Evolutionary conservation across 441 rosid species (phyloP).

Genomic region (Adansonia gregorii): DNA sequence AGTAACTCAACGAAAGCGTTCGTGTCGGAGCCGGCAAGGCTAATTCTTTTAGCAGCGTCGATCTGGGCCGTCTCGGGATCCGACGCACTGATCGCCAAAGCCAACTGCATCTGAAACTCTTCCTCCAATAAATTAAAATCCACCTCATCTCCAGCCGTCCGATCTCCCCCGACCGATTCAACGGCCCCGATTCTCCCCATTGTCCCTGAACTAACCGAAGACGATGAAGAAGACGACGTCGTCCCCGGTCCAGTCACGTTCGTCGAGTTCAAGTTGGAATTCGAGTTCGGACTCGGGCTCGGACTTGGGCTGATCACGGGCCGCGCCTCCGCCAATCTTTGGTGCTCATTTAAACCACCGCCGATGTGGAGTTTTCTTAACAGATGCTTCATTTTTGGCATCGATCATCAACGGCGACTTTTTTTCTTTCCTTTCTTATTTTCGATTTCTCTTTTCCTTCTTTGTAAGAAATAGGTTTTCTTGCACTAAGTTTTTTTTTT

Average conservation of each 20-base stretch:
- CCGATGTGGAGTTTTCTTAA: slow-evolving; percentile 92
- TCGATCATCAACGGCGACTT: slow-evolving; percentile 70
- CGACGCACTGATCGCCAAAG: slow-evolving; percentile 91
- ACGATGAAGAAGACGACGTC: slow-evolving; percentile 41
- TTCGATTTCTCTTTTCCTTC: not conserved
- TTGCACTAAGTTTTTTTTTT: not conserved
- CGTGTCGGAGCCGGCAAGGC: slow-evolving; percentile 64
- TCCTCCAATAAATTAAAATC: slow-evolving; percentile 84
- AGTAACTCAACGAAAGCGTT: slow-evolving; percentile 63
- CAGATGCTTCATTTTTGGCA: slow-evolving; percentile 94
- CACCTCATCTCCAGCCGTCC: slow-evolving; percentile 37
- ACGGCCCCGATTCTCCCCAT: slow-evolving; percentile 53
- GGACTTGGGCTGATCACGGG: slow-evolving; percentile 44
- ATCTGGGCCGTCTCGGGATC: slow-evolving; percentile 94
- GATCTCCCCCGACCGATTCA: slow-evolving; percentile 56
- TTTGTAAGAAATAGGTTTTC: not conserved
- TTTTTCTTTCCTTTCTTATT: slow-evolving; percentile 19
- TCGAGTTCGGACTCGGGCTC: slow-evolving; percentile 47
- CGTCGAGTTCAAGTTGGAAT: slow-evolving; percentile 24
- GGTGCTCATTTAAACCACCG: slow-evolving; percentile 66
- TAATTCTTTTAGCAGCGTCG: slow-evolving; percentile 92
- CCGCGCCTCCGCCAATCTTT: slow-evolving; percentile 46
- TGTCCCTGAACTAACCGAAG: slow-evolving; percentile 43
- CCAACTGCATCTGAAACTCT: slow-evolving; percentile 91
- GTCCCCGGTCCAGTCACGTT: not conserved